Base-by-base conservation (phyloP, 352 stramenopile genomes). In the Phytophthora rubi region DNA sequence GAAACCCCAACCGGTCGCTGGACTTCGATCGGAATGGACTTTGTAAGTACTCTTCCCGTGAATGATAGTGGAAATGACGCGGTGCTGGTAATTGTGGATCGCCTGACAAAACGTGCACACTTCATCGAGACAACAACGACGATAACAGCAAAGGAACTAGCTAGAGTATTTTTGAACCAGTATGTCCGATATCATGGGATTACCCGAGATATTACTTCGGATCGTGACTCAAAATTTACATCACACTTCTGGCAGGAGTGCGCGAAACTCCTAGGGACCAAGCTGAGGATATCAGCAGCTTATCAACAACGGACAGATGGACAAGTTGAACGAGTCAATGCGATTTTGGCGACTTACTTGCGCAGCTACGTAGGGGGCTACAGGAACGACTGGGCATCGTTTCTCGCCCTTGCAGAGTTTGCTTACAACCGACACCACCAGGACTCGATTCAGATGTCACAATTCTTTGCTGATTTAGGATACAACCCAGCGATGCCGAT, bases 191-290 rank as follows among this genome's bases (percentile, higher is more conserved):
- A 65, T 32, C 48, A 61, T 18, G 52, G 61, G 10, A 49, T 60
- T 21, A 30, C 61, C 9, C 42, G 3, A 0, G 61, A 68, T 6
- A 61, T 61, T 21, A 56, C 32, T 10, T 68, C 52, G 6, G 52
- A 68, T 33, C 4, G 61, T 12, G 61, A 61, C 16, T 42, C 53
- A 1, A 68, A 57, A 13, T 68, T 68, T n/a, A 68, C 62, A 5
- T 68, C 53, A 3, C 6, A 57, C 0, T 68, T 68, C 13, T 58
- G 53, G 53, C 18, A 63, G 33, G 33, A 42, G 33, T 42, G 33
- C 33, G 33, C 33, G 1, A 42, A 42, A 42, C 33, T 42, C 12
- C 7, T 13, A 13, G 33, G 33, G 4, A 42, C 62, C 9, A 63
- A 59, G 37, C 28, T 64, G 7, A 23, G 39, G 10, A 58, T 70